Evolutionary conservation across 352 stramenopile genomes (phyloP), one percentile per base, ranked within the genome.

Genomic region (Phytophthora hybrid): DNA sequence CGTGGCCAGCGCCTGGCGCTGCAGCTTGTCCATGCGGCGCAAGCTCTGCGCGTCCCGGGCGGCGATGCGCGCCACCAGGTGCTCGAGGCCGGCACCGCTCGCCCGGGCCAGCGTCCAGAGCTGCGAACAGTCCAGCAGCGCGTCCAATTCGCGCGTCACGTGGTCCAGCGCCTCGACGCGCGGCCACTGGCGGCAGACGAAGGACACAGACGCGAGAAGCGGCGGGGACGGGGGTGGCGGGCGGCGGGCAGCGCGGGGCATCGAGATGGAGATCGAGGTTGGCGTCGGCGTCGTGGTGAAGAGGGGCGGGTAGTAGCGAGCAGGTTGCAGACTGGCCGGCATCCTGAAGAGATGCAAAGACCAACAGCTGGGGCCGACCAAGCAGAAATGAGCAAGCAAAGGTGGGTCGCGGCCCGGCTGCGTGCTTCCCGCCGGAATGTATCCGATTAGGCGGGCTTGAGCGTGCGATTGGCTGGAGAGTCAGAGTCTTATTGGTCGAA

Each of bases 81-180:
- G 23, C 23, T 26, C 23, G 23, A 26, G 23, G 23, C 23, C 23
- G 23, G 23, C 23, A 3, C 23, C 23, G 23, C 23, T 26, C 23
- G 23, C 23, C 23, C 23, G 23, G 23, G 23, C 23, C 23, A 26
- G 23, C 23, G 23, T 26, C 23, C 23, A 26, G 23, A 26, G 23
- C 23, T 26, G 41, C n/a, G 79, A 80, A 3, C 41, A 47, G 52
- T 82, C 77, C 29, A 77, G 66, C 14, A 84, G 55, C 19, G 52
- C 57, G 44, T 75, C 64, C 21, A 86, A 31, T 16, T 69, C 44
- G 3, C 44, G 51, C 11, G 23, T 26, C 23, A 26, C 23, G 23
- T 26, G 23, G 23, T 26, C 23, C 23, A 26, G 23, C 23, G 23
- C 23, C 23, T 26, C 23, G 23, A 26, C 23, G 23, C 23, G 23